Evolutionary conservation across 305 asterid genomes (phyloP).

Genomic region (Euphrasia arctica): DNA sequence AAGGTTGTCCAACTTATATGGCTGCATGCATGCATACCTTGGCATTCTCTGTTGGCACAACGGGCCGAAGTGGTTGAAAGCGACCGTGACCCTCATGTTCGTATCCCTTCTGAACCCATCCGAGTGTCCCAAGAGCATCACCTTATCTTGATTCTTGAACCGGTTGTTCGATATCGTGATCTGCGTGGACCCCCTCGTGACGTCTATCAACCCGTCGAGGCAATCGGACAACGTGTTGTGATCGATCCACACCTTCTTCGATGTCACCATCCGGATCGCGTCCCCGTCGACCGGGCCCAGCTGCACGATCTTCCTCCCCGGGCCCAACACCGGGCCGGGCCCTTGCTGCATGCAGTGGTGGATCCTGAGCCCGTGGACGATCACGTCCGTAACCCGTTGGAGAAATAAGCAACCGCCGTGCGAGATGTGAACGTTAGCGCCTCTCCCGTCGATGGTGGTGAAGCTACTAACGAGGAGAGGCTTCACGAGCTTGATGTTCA

Average conservation of each 20-base stretch:
- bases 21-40: constrained; percentile 52
- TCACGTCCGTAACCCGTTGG: constrained; percentile 60
- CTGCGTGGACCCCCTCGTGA: constrained; percentile 71
- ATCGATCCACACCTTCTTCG: constrained; percentile 70
- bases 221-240: constrained; percentile 63
- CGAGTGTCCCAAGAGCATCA: constrained; percentile 80
- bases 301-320: constrained; percentile 30
- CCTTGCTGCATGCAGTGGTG: constrained; percentile 57
- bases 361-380: constrained; percentile 68
- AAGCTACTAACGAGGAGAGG: constrained; percentile 71
- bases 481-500: constrained; percentile 54
- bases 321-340: constrained; percentile 56
- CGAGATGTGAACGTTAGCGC: constrained; percentile 57
- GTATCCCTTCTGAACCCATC: constrained; percentile 58
- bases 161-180: constrained; percentile 75
- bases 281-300: constrained; percentile 70
- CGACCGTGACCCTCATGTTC: constrained; percentile 75
- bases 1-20: too few species aligned
- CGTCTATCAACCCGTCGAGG: constrained; percentile 69
- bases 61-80: constrained; percentile 82
- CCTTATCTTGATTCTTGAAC: constrained; percentile 73
- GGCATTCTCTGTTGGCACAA: constrained; percentile 85
- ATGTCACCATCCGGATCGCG: constrained; percentile 57
- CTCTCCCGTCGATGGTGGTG: constrained; percentile 74
- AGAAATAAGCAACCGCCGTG: constrained; percentile 58